Evolutionary conservation across 257 asterid genomes (phyloP), one percentile per base, ranked within the genome.

Genomic region (Henckelia pumila): DNA sequence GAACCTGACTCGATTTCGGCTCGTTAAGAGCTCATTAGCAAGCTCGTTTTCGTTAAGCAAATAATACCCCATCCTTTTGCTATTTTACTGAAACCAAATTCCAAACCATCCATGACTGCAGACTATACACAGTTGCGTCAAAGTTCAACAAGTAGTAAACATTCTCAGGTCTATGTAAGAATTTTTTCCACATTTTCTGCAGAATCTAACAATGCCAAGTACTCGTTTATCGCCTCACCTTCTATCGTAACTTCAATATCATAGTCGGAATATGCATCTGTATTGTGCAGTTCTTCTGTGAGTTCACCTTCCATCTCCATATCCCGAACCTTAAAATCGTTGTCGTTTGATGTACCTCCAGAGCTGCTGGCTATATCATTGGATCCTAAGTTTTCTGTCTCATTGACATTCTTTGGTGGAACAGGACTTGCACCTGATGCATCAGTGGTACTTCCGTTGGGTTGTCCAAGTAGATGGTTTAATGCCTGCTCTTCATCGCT

Each of bases 221-320:
- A 93, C 81, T 90, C 90, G 1, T 63, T 70, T 50, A 93, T 84
- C 44, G 97, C 95, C 83, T 93, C 97, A 49, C 97, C 99, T 88
- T 90, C 97, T 76, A 82, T 82, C 0, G 81, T 76, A 32, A 90
- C 85, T 44, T 90, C 92, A 19, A 90, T 81, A 75, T 93, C 97
- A 35, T 90, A 93, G 76, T 90, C 97, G 0, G 96, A 85, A 68
- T 79, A 90, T 29, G 92, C 89, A 78, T 93, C 96, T 23, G 86
- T 77, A 19, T 73, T 75, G 9, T 78, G 83, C 79, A 93, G 71
- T 59, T 82, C 96, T 10, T 61, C 84, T 0, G 97, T 93, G 16
- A 93, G 84, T 68, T 78, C 88, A 28, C 81, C 82, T 81, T 90
- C 98, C 94, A 93, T 86, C 77, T 93, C 95, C 68, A 70, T 74